These are phyloP conservation scores for Eimeria necatrix DNA, from an alignment of 169 alveolate genomes.

Conservation along the genomic window DNA sequence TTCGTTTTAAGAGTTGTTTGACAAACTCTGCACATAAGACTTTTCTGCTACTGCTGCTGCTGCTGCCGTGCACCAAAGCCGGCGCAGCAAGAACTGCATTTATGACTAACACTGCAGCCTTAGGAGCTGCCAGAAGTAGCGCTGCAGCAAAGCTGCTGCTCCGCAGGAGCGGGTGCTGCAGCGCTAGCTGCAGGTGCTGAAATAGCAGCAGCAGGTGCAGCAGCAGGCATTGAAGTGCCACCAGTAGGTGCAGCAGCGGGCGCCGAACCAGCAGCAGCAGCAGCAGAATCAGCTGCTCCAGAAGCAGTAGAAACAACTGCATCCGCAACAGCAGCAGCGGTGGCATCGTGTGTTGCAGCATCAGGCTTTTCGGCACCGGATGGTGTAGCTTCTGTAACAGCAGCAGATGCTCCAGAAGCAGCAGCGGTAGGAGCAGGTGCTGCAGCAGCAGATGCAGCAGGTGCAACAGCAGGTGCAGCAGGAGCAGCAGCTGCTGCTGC, in stretches of 20 bases:
- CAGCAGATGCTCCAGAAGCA: not conserved
- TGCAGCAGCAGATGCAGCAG: not conserved
- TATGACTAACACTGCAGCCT: not conserved
- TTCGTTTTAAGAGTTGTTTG: not conserved
- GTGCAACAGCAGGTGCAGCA: not conserved
- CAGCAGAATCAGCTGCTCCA: not conserved
- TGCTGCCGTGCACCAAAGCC: not conserved
- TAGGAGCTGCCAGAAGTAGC: not conserved
- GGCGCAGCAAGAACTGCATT: not conserved
- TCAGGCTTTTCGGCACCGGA: not conserved
- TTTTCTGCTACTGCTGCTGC: not conserved
- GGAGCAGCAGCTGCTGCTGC: constrained; percentile 29
- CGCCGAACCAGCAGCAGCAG: no score
- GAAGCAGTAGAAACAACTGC: not conserved
- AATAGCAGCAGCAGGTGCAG: constrained; percentile 3
- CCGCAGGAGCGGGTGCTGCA: not conserved
- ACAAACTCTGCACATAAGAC: not conserved
- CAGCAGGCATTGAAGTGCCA: not conserved
- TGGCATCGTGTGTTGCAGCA: not conserved
- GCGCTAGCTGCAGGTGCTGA: not conserved
- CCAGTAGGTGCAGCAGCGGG: not conserved
- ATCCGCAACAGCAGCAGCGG: not conserved
- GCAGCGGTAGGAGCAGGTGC: not conserved
- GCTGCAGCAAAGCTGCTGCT: no score
- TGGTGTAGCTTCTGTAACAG: not conserved